phyloP scores from a whole-genome alignment of 768 basidiomycete genomes.

The Termitomyces sp. region DNA sequence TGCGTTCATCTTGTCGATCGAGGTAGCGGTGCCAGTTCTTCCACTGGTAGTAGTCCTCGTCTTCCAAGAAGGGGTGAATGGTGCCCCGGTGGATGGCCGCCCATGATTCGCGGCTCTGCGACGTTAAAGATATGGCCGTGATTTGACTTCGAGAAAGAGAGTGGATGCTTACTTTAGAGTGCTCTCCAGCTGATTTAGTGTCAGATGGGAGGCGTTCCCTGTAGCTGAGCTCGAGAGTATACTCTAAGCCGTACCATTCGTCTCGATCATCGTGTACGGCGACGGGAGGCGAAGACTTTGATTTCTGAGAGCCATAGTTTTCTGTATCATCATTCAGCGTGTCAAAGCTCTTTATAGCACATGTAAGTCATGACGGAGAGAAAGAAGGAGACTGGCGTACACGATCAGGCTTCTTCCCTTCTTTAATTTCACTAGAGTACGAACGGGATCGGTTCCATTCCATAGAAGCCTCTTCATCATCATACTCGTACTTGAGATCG shows the following conservation, averaged over 20 bases:
- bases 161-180: conserved; percentile 29
- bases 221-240: conserved; percentile 38
- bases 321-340: conserved; percentile 10
- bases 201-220: conserved; percentile 30
- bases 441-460: conserved; percentile 13
- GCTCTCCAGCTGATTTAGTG: conserved; percentile 31
- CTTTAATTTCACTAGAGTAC: conserved; percentile 29
- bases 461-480: conserved; percentile 12
- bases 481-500: conserved; percentile 10
- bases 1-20: conserved; percentile 32
- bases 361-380: conserved; percentile 5
- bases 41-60: conserved; percentile 40
- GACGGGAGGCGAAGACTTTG: not conserved
- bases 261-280: conserved; percentile 18
- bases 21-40: conserved; percentile 41
- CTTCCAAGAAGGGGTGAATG: conserved; percentile 34
- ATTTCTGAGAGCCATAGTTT: not conserved
- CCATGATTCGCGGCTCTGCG: conserved; percentile 43
- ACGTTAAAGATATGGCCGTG: not conserved
- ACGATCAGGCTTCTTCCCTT: conserved; percentile 35
- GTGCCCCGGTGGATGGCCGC: conserved; percentile 34
- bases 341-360: conserved; percentile 6
- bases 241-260: conserved; percentile 42
- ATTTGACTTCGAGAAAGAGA: not conserved
- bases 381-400: conserved; percentile 17